Evolutionary conservation across 768 basidiomycete species (phyloP).

Genomic region (Kwoniella pini): DNA sequence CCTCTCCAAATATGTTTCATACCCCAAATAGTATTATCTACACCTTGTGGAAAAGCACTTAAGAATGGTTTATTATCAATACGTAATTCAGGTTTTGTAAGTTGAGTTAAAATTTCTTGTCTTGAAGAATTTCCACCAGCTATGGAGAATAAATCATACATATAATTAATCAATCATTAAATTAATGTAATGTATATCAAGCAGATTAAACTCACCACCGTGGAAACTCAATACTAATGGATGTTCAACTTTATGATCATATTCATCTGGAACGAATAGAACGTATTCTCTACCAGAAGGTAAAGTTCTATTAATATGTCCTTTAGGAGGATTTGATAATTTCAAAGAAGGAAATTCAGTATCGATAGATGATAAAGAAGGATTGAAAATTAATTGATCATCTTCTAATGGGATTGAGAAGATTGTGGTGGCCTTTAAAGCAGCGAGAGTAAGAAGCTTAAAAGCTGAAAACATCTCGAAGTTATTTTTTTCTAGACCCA

Average conservation of each 20-base stretch:
- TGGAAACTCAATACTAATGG: slow-evolving; percentile 36
- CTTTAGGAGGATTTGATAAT: neutral
- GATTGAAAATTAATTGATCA: neutral
- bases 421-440: too few relatives aligned
- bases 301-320: slow-evolving; percentile 12
- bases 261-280: slow-evolving; percentile 11
- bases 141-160: neutral
- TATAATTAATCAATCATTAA: neutral
- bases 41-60: slow-evolving; percentile 34
- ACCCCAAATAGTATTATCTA: slow-evolving; percentile 29
- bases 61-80: slow-evolving; percentile 31
- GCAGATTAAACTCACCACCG: slow-evolving; percentile 25
- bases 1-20: slow-evolving; percentile 33
- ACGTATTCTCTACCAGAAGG: slow-evolving; percentile 15
- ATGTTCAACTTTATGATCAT: slow-evolving; percentile 16
- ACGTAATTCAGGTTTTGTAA: slow-evolving; percentile 20
- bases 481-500: too few relatives aligned
- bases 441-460: too few relatives aligned
- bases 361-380: neutral
- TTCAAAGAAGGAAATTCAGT: neutral
- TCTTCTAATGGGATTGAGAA: neutral
- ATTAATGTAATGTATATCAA: neutral
- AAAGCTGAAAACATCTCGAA: too few relatives aligned
- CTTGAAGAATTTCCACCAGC: slow-evolving; percentile 29
- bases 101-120: slow-evolving; percentile 27